Percentiles rank a stretch among this genome's conserved stretches.
phyloP scores from a whole-genome alignment of 371 early-diverging fungal species.

The Mortierella polycephala region DNA sequence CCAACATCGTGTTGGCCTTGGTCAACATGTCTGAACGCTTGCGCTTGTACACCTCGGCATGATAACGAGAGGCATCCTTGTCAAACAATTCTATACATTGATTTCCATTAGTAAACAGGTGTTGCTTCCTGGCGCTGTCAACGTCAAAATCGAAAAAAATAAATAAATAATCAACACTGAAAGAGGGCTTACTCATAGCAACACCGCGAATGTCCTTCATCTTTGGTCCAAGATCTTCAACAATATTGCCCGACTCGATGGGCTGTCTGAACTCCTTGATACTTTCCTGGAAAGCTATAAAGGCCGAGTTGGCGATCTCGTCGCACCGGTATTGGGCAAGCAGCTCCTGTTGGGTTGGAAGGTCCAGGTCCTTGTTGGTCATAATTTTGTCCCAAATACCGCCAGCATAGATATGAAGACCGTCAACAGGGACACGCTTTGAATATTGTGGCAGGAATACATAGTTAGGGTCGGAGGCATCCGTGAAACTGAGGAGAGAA shows the following conservation, averaged over 20 bases:
- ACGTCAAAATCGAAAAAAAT: too few species aligned
- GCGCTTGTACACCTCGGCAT: slow-evolving; percentile 85
- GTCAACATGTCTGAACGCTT: slow-evolving; percentile 84
- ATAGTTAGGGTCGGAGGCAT: slow-evolving; percentile 74
- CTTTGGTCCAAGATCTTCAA: slow-evolving; percentile 79
- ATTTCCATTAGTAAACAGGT: neutral
- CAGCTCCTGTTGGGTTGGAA: slow-evolving; percentile 97
- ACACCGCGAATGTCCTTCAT: slow-evolving; percentile 67
- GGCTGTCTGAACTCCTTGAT: slow-evolving; percentile 71
- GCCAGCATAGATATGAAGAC: slow-evolving; percentile 90
- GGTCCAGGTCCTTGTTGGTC: slow-evolving; percentile 94
- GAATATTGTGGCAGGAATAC: slow-evolving; percentile 90
- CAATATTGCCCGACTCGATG: slow-evolving; percentile 81
- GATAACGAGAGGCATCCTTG: slow-evolving; percentile 91
- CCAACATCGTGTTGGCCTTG: slow-evolving; percentile 81
- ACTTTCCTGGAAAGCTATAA: slow-evolving; percentile 71
- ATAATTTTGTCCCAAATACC: slow-evolving; percentile 95
- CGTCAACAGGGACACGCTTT: slow-evolving; percentile 95
- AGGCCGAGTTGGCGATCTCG: slow-evolving; percentile 88
- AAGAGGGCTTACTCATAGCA: slow-evolving; percentile 63
- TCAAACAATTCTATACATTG: slow-evolving; percentile 74
- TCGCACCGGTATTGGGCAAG: slow-evolving; percentile 98
- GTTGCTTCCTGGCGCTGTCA: too few species aligned
- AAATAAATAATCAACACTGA: too few species aligned
- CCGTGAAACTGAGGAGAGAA: slow-evolving; percentile 68